Evolutionary conservation across 495 filamentous ascomycete species (phyloP).

Genomic region (Sordaria brevicollis): DNA sequence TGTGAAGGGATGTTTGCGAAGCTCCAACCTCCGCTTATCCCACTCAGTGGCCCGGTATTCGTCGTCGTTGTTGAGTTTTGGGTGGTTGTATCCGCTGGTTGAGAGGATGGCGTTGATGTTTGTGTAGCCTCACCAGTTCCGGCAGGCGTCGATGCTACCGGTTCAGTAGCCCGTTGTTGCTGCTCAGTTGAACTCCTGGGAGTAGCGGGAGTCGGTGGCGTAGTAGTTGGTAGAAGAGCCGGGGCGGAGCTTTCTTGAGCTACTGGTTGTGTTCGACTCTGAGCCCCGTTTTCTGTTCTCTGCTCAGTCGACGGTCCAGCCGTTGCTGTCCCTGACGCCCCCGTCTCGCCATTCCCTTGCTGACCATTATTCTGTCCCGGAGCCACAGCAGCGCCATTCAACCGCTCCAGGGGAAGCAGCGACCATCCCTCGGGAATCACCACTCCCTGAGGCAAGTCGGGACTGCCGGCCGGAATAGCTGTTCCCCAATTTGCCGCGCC

Average conservation of each 20-base stretch:
- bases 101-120: neutral
- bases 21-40: neutral
- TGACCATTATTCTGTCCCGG: neutral
- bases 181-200: neutral
- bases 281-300: neutral
- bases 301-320: neutral
- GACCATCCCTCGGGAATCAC: constrained; percentile 69
- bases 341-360: neutral
- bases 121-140: neutral
- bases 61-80: neutral
- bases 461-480: constrained; percentile 52
- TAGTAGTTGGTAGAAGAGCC: neutral
- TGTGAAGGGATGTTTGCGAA: neutral
- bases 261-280: neutral
- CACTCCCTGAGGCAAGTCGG: constrained; percentile 61
- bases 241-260: neutral
- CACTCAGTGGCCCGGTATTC: neutral
- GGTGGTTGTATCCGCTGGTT: neutral
- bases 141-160: neutral
- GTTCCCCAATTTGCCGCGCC: constrained; percentile 26
- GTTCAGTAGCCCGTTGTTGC: neutral
- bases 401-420: constrained; percentile 54
- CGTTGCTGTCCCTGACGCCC: neutral
- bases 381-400: constrained; percentile 24
- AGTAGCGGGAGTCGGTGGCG: neutral